These are phyloP conservation scores for Sugiyamaella xylanicola DNA, from an alignment of 1,139 yeast species.

Conservation along the genomic window DNA sequence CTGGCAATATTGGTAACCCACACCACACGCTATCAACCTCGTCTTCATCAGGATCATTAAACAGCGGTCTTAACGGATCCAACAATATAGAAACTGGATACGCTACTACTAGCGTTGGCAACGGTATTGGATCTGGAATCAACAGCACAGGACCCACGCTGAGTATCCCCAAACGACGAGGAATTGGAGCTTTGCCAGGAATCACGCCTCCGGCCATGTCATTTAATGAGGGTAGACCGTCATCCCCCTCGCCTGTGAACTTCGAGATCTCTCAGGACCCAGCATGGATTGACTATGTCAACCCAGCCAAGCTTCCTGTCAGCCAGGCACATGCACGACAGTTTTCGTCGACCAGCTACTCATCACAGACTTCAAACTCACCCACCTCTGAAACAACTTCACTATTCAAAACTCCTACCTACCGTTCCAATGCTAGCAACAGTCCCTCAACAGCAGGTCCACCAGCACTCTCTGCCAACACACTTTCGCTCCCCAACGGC, in stretches of 20 bases:
- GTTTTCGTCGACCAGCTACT: conserved; percentile 16
- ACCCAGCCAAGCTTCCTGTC: conserved; percentile 27
- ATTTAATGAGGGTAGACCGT: conserved; percentile 20
- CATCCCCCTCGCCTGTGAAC: conserved; percentile 34
- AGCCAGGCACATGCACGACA: conserved; percentile 19
- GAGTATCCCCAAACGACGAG: conserved; percentile 27
- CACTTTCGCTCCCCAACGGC: conserved; percentile 30
- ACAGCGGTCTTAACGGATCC: conserved; percentile 3
- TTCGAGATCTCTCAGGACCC: conserved; percentile 38
- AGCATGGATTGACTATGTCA: conserved; percentile 36
- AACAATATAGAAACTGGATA: neutral
- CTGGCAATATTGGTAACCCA: conserved; percentile 3
- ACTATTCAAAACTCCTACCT: conserved; percentile 12
- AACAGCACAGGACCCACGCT: neutral
- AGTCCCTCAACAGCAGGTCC: conserved; percentile 2
- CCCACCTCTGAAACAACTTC: conserved; percentile 4
- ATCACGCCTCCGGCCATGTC: conserved; percentile 27
- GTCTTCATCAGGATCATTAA: conserved; percentile 18
- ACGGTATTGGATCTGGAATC: neutral
- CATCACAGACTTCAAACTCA: conserved; percentile 8
- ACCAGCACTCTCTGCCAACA: conserved; percentile 20
- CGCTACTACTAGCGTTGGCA: neutral
- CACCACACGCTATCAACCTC: conserved; percentile 20
- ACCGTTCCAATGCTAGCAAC: conserved; percentile 6
- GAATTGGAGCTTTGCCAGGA: conserved; percentile 28